Percentiles rank a stretch among this genome's conserved stretches.
These are phyloP conservation scores for Globisporangium mamillatum DNA, from an alignment of 352 stramenopile genomes.

Conservation along the genomic window DNA sequence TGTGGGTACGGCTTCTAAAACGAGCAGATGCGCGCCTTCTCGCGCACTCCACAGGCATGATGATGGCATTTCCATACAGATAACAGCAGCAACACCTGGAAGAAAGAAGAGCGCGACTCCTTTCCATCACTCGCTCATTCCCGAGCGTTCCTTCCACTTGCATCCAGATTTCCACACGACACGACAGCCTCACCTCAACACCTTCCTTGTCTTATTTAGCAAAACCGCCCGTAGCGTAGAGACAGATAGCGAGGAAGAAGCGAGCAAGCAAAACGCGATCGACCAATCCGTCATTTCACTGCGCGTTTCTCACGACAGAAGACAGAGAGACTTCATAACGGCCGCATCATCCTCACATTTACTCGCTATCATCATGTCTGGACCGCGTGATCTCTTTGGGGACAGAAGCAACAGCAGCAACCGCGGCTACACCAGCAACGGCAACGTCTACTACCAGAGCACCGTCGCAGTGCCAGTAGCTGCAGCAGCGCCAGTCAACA, in stretches of 20 bases:
- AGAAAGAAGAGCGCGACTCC: background rate
- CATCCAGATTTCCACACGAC: background rate
- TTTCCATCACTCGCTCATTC: background rate
- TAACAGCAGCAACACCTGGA: background rate
- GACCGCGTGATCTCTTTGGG: constrained; percentile 10
- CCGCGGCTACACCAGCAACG: constrained; percentile 14
- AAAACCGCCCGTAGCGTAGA: background rate
- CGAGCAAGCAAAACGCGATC: background rate
- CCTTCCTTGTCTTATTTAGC: too few relatives aligned
- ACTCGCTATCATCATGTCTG: background rate
- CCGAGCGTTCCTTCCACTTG: background rate
- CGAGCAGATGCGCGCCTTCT: background rate
- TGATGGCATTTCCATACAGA: background rate
- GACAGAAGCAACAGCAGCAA: background rate
- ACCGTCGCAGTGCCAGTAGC: background rate
- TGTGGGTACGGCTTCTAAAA: constrained; percentile 11
- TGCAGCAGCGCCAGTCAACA: background rate
- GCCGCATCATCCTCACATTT: background rate
- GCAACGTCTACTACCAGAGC: constrained; percentile 17
- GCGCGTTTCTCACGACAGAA: background rate
- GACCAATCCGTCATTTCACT: background rate
- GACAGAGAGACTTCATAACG: background rate
- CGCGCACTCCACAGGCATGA: background rate
- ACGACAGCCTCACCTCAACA: too few relatives aligned
- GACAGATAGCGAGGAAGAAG: background rate